Evolutionary conservation across 2,329 filamentous ascomycete genomes (phyloP).

Genomic region (Aspergillus sclerotialis): DNA sequence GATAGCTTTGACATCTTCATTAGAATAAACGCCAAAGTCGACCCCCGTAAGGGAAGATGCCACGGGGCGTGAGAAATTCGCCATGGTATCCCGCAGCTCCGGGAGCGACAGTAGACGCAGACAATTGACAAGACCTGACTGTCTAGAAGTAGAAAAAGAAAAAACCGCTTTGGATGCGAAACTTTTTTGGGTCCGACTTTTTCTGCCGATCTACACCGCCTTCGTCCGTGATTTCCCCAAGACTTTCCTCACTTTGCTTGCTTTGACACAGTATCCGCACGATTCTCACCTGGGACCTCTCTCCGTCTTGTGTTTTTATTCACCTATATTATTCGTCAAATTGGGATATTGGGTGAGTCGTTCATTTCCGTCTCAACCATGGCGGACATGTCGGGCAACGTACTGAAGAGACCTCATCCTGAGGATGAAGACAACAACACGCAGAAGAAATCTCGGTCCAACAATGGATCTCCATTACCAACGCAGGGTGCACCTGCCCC

Average conservation of each 20-base stretch:
- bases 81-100: constrained; percentile 34
- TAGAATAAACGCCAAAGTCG: constrained; percentile 79
- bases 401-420: constrained; percentile 44
- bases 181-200: constrained; percentile 19
- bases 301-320: background rate
- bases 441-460: constrained; percentile 44
- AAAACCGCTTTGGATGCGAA: constrained; percentile 7
- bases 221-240: constrained; percentile 9
- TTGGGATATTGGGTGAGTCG: constrained; percentile 8
- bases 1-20: constrained; percentile 75
- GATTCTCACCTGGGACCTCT: too few relatives aligned
- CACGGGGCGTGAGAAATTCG: constrained; percentile 61
- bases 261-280: too few relatives aligned
- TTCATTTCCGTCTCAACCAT: constrained; percentile 20
- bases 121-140: constrained; percentile 10
- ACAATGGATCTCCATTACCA: constrained; percentile 43
- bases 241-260: too few relatives aligned
- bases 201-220: constrained; percentile 33
- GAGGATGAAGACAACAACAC: constrained; percentile 39
- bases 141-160: constrained; percentile 17
- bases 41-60: constrained; percentile 77
- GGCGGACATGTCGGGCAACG: constrained; percentile 36
- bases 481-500: constrained; percentile 24
- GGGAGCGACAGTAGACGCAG: constrained; percentile 27
- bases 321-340: too few relatives aligned